A percentile compares a stretch with the other conserved stretches of the same genome.
Conservation (phyloP, 345 rosid genomes). For the Pistacia vera region DNA sequence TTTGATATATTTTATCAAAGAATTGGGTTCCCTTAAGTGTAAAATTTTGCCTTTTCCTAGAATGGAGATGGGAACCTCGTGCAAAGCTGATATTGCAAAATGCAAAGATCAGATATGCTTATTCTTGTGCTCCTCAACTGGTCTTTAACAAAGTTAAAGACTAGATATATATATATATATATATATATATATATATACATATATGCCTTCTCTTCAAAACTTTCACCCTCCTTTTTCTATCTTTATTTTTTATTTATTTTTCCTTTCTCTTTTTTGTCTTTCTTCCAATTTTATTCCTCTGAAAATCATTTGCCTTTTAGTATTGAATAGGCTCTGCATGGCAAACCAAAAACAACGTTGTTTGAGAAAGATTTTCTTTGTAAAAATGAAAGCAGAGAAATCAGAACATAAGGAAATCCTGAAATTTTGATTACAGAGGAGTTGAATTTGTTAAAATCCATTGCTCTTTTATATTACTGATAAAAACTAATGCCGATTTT, state of each 20-base stretch:
- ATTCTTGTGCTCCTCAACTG: constrained; percentile 34
- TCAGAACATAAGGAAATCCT: constrained; percentile 10
- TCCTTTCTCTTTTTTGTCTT: not conserved
- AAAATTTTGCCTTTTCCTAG: constrained; percentile 2
- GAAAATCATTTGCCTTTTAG: constrained; percentile 30
- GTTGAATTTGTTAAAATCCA: constrained; percentile 3
- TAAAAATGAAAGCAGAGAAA: not conserved
- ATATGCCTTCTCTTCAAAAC: constrained; percentile 1
- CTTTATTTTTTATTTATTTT: not conserved
- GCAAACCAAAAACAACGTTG: constrained; percentile 3
- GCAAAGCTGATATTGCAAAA: constrained; percentile 30
- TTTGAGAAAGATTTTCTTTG: not conserved
- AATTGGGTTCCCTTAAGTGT: constrained; percentile 43
- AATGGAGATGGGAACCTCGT: constrained; percentile 20
- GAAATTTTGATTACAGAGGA: constrained; percentile 20
- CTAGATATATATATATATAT: not conserved
- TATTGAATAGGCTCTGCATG: constrained; percentile 20
- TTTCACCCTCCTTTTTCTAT: too few species aligned
- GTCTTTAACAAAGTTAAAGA: constrained; percentile 24
- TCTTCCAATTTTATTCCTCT: constrained; percentile 20
- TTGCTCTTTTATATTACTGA: constrained; percentile 24
- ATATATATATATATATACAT: too few species aligned
- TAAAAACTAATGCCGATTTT: constrained; percentile 27
- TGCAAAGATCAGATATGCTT: constrained; percentile 33
- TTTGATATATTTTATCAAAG: constrained; percentile 17